phyloP scores from a whole-genome alignment of 768 basidiomycete genomes.

The Naganishia randhawae region DNA sequence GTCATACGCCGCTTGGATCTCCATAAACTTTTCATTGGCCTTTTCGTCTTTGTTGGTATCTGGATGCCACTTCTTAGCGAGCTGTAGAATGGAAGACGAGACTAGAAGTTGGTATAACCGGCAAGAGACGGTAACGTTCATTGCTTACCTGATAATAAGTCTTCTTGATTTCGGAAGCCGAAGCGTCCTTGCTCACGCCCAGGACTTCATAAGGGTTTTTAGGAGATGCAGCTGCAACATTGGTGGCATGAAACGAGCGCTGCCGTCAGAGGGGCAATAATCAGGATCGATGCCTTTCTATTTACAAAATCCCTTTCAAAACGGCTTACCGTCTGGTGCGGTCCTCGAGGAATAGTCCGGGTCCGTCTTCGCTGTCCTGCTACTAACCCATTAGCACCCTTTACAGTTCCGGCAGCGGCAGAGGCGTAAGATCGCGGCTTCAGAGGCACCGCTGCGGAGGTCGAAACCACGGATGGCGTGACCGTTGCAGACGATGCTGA shows the following conservation, averaged over 20 bases:
- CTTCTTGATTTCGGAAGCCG: conserved; percentile 89
- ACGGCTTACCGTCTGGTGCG: conserved; percentile 9
- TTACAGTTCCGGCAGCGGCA: background rate
- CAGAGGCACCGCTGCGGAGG: background rate
- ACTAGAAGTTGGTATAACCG: background rate
- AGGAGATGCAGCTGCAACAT: conserved; percentile 10
- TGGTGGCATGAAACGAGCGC: conserved; percentile 16
- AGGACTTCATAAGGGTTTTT: conserved; percentile 90
- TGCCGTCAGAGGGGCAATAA: background rate
- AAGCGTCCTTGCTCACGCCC: conserved; percentile 78
- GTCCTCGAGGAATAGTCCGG: background rate
- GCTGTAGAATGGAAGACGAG: conserved; percentile 55
- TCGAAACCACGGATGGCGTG: background rate
- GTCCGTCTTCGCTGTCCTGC: background rate
- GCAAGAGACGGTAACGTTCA: too few species aligned
- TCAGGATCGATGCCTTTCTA: background rate
- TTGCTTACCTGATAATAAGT: conserved; percentile 81
- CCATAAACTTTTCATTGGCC: conserved; percentile 87
- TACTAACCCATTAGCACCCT: background rate
- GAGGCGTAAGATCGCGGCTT: background rate
- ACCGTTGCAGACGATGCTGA: conserved; percentile 4
- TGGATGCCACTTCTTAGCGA: conserved; percentile 96
- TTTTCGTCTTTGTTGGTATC: conserved; percentile 91
- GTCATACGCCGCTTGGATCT: conserved; percentile 96
- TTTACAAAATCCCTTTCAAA: background rate